Conservation (phyloP, 805 yeast species). For the Starmerella apis region DNA sequence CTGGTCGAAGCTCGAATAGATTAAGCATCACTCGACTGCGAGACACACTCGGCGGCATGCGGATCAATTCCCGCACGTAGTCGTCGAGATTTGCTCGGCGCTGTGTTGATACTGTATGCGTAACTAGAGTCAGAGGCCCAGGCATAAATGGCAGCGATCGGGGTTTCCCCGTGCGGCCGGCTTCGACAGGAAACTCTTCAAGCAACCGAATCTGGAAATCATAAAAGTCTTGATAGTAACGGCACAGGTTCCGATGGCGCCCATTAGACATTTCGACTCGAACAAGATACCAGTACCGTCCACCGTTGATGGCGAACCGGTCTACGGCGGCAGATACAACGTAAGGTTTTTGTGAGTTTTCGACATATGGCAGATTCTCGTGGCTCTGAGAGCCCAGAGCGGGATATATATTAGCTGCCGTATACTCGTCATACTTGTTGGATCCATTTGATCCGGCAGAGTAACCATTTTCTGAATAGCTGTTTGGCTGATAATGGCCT, state of each 20-base stretch:
- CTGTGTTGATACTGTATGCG: slow-evolving; percentile 55
- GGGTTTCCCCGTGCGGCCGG: slow-evolving; percentile 70
- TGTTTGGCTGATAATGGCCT: not conserved
- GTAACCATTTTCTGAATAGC: too few species aligned
- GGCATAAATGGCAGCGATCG: slow-evolving; percentile 90
- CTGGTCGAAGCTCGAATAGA: slow-evolving; percentile 57
- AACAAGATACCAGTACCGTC: slow-evolving; percentile 80
- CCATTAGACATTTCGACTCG: slow-evolving; percentile 59
- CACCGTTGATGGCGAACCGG: slow-evolving; percentile 67
- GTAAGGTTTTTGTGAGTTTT: slow-evolving; percentile 21
- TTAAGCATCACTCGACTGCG: slow-evolving; percentile 55
- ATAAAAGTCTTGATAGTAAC: slow-evolving; percentile 92
- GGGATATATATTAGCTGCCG: not conserved
- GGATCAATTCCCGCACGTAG: slow-evolving; percentile 49
- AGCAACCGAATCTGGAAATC: slow-evolving; percentile 78
- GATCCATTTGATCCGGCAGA: too few species aligned
- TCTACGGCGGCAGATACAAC: slow-evolving; percentile 66
- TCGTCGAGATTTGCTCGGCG: slow-evolving; percentile 47
- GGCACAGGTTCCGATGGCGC: slow-evolving; percentile 57
- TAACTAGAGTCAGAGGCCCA: slow-evolving; percentile 87
- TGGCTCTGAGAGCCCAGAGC: not conserved
- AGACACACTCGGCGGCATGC: slow-evolving; percentile 68
- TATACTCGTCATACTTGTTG: not conserved
- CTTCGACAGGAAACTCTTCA: slow-evolving; percentile 81
- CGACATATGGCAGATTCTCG: not conserved